phyloP scores from a whole-genome alignment of 2,329 filamentous ascomycete species.

The Colletotrichum camelliae region DNA sequence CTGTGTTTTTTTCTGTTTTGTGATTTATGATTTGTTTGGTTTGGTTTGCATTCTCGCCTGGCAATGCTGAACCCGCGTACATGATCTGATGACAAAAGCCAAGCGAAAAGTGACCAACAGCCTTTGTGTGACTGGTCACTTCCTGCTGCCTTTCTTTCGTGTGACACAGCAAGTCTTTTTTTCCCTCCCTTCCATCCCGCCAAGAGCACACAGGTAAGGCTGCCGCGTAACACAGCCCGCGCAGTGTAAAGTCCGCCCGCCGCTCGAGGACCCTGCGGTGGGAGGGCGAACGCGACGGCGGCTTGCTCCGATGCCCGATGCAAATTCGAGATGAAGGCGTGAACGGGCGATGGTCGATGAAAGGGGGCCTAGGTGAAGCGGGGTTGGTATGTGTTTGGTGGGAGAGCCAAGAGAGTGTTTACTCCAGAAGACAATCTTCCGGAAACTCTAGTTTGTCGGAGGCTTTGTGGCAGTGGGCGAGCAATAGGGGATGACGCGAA shows the following conservation, averaged over 20 bases:
- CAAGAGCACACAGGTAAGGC: not conserved
- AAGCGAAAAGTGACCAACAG: slow-evolving; percentile 1
- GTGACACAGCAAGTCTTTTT: not conserved
- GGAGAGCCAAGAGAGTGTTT: not conserved
- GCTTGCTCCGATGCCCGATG: not conserved
- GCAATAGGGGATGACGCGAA: not conserved
- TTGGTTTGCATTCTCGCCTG: not conserved
- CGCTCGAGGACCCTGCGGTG: not conserved
- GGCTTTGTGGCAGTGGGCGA: not conserved
- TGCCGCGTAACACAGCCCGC: not conserved
- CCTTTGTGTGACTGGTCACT: slow-evolving; percentile 1
- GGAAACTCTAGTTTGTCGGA: not conserved
- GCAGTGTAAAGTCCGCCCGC: not conserved
- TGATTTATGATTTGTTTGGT: not conserved
- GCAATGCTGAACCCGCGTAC: not conserved
- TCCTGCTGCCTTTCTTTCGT: not conserved
- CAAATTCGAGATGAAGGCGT: not conserved
- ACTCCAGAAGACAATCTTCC: not conserved
- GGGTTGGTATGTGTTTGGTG: not conserved
- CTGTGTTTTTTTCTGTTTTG: not conserved
- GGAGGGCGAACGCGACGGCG: not conserved
- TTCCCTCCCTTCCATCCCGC: not conserved
- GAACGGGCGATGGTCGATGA: not conserved
- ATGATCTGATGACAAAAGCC: slow-evolving; percentile 4
- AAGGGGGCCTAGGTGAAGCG: not conserved